These are phyloP conservation scores for Primulina tabacum DNA, from an alignment of 257 asterid genomes.

Conservation along the genomic window DNA sequence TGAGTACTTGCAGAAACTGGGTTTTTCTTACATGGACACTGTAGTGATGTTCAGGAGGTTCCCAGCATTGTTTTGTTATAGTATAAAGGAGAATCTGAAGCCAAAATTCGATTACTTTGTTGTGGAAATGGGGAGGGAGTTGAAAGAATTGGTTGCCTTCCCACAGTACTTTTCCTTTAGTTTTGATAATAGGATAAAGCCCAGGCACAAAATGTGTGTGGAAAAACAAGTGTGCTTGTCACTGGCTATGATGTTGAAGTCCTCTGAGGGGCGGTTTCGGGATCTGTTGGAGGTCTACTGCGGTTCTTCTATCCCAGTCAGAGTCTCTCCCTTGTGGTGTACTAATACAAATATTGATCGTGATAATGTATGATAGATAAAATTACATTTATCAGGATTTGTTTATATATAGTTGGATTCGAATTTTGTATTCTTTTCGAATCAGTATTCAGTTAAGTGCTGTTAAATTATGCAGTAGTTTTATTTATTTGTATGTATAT, in stretches of 20 bases:
- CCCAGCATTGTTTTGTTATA: conserved; percentile 83
- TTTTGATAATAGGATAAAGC: conserved; percentile 78
- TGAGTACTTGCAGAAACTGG: conserved; percentile 69
- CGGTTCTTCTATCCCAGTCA: conserved; percentile 70
- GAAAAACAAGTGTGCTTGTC: conserved; percentile 76
- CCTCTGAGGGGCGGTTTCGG: conserved; percentile 43
- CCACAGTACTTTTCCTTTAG: conserved; percentile 94
- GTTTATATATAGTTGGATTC: conserved; percentile 16
- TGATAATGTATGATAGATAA: conserved; percentile 36
- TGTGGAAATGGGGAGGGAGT: conserved; percentile 88
- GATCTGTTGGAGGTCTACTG: conserved; percentile 71
- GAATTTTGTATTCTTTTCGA: not conserved
- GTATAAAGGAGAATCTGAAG: conserved; percentile 72
- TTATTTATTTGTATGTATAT: no score
- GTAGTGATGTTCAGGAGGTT: conserved; percentile 64
- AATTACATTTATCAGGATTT: conserved; percentile 17
- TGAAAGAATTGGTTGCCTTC: conserved; percentile 68
- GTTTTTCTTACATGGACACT: conserved; percentile 57
- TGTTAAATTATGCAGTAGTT: no score
- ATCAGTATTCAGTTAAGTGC: not conserved
- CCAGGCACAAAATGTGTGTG: conserved; percentile 71
- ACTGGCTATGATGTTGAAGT: conserved; percentile 79
- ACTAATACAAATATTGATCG: conserved; percentile 27
- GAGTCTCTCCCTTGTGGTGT: conserved; percentile 76
- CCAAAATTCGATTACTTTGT: conserved; percentile 79